phyloP scores from a whole-genome alignment of 176 grass and related monocot genomes.

The Poa pratensis region DNA sequence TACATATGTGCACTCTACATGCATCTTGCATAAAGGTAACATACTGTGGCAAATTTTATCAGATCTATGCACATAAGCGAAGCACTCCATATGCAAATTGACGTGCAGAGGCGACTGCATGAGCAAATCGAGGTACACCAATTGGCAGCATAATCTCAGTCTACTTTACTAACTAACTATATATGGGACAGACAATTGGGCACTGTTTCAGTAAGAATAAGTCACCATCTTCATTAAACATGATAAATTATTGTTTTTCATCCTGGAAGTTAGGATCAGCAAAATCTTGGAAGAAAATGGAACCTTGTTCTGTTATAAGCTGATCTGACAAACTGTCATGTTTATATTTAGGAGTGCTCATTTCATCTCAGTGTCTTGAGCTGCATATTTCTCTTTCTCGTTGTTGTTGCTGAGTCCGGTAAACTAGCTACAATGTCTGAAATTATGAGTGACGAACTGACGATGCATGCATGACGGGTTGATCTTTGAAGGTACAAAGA shows the following conservation, averaged over 20 bases:
- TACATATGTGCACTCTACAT: background rate
- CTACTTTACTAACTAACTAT: background rate
- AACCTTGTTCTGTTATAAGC: background rate
- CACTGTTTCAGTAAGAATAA: background rate
- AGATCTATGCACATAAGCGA: constrained; percentile 83
- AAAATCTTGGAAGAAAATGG: background rate
- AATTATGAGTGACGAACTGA: background rate
- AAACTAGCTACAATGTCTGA: background rate
- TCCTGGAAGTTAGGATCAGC: background rate
- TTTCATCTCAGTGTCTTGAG: background rate
- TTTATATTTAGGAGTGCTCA: background rate
- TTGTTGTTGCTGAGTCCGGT: background rate
- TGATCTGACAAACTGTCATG: background rate
- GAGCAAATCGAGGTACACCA: constrained; percentile 86
- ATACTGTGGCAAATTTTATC: background rate
- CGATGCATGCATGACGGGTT: background rate
- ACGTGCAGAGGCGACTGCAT: constrained; percentile 93
- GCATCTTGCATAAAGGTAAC: background rate
- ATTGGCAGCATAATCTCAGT: background rate
- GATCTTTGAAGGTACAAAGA: constrained; percentile 69
- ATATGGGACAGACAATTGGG: background rate
- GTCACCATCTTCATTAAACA: background rate
- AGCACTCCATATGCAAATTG: constrained; percentile 91
- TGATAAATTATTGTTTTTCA: background rate
- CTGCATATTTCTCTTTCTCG: background rate